Conservation (phyloP, 192 early-diverging fungal genomes). For the Podila minutissima region DNA sequence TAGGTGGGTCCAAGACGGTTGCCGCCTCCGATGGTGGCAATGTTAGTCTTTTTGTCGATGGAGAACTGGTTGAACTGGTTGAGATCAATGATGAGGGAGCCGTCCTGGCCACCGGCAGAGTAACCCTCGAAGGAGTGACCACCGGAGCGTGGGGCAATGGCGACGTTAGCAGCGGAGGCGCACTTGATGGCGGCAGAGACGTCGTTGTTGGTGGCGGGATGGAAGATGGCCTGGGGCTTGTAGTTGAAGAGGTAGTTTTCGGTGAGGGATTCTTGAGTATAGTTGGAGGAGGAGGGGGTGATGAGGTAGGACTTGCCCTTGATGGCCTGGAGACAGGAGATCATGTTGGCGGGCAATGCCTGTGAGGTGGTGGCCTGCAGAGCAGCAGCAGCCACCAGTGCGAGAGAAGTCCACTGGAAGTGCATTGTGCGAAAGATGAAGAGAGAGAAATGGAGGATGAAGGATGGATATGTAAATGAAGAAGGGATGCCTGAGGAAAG, state of each 20-base stretch:
- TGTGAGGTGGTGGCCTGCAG: neutral
- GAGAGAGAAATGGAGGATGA: neutral
- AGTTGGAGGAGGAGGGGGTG: neutral
- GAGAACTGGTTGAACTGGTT: conserved; percentile 25
- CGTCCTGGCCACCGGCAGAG: conserved; percentile 54
- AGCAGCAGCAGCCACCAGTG: neutral
- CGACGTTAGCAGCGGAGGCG: conserved; percentile 26
- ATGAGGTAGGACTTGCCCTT: conserved; percentile 6
- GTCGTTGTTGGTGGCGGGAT: conserved; percentile 16
- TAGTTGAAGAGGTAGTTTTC: conserved; percentile 11
- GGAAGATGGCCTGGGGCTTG: conserved; percentile 32
- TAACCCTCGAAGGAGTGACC: conserved; percentile 71
- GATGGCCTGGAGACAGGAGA: conserved; percentile 5
- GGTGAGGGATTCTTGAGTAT: neutral
- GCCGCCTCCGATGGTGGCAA: conserved; percentile 59
- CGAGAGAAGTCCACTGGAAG: conserved; percentile 5
- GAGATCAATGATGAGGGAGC: conserved; percentile 63
- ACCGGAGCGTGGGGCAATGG: conserved; percentile 55
- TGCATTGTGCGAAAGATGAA: neutral
- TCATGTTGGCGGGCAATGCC: neutral
- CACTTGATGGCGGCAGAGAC: conserved; percentile 50
- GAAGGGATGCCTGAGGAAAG: neutral
- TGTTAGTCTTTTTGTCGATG: neutral
- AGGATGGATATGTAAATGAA: neutral
- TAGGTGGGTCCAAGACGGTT: conserved; percentile 65